phyloP scores from a whole-genome alignment of 179 eudicot genomes.

The Silene vulgaris region DNA sequence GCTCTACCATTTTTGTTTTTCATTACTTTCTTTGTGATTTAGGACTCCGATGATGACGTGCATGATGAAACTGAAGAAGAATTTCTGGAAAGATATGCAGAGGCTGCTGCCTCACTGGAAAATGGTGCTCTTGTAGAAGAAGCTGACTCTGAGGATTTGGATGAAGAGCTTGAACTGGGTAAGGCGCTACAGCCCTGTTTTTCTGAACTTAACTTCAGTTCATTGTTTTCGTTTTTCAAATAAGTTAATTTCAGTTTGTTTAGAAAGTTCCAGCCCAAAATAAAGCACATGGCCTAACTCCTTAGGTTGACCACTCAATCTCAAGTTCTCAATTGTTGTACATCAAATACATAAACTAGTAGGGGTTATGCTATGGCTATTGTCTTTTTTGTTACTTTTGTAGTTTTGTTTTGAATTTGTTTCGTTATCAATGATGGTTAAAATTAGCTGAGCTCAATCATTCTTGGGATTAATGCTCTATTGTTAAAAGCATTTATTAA shows the following conservation, averaged over 20 bases:
- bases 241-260: too few species aligned
- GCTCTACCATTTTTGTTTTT: conserved; percentile 4
- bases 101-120: conserved; percentile 63
- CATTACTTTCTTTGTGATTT: conserved; percentile 13
- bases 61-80: conserved; percentile 81
- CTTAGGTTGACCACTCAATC: too few species aligned
- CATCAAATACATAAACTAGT: neutral
- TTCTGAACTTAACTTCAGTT: neutral
- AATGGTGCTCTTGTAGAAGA: conserved; percentile 52
- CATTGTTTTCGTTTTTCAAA: neutral
- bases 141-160: conserved; percentile 56
- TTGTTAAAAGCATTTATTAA: too few species aligned
- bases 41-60: conserved; percentile 70
- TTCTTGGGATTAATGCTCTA: too few species aligned
- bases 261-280: too few species aligned
- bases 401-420: too few species aligned
- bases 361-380: neutral
- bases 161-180: conserved; percentile 67
- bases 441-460: too few species aligned
- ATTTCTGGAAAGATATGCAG: conserved; percentile 67
- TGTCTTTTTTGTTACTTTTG: too few species aligned
- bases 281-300: too few species aligned
- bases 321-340: too few species aligned
- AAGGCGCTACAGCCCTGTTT: conserved; percentile 13
- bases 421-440: too few species aligned